Conservation (phyloP, 352 stramenopile species). For the Phytopythium vexans region DNA sequence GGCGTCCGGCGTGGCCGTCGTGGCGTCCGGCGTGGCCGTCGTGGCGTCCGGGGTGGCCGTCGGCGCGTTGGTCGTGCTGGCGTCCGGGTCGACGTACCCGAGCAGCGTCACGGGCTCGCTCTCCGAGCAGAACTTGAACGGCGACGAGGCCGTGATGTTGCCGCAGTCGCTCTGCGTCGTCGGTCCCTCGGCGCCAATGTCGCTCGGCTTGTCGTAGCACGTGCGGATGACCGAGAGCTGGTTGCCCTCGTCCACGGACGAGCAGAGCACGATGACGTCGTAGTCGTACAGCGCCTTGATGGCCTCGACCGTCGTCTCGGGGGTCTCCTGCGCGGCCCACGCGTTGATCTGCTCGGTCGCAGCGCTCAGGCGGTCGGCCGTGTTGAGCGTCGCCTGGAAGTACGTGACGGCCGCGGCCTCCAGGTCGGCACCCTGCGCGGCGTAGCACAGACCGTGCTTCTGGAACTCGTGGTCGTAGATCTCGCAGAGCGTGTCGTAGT, state of each 20-base stretch:
- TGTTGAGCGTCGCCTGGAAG: constrained; percentile 59
- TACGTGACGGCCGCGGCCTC: constrained; percentile 54
- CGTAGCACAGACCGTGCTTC: constrained; percentile 81
- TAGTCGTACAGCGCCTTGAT: constrained; percentile 55
- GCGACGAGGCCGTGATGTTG: constrained; percentile 28
- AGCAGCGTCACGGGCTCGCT: constrained; percentile 41
- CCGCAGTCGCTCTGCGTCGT: constrained; percentile 53
- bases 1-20: not conserved
- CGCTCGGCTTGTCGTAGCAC: constrained; percentile 46
- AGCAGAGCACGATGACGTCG: constrained; percentile 68
- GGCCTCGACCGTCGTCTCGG: constrained; percentile 30
- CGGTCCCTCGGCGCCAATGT: constrained; percentile 18
- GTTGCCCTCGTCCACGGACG: constrained; percentile 46
- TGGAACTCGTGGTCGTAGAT: constrained; percentile 86
- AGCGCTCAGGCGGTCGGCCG: constrained; percentile 26
- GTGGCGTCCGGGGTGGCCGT: not conserved
- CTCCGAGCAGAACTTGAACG: constrained; percentile 47
- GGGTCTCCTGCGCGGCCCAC: constrained; percentile 34
- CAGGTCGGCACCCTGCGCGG: constrained; percentile 45
- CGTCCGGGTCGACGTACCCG: constrained; percentile 22
- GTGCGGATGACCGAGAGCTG: constrained; percentile 68
- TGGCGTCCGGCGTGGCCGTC: constrained; percentile 4
- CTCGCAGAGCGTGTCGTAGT: constrained; percentile 66
- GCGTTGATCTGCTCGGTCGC: constrained; percentile 53
- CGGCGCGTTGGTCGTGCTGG: not conserved